Evolutionary conservation across 192 early-diverging fungal genomes (phyloP).

Genomic region (Linnemannia zychae): DNA sequence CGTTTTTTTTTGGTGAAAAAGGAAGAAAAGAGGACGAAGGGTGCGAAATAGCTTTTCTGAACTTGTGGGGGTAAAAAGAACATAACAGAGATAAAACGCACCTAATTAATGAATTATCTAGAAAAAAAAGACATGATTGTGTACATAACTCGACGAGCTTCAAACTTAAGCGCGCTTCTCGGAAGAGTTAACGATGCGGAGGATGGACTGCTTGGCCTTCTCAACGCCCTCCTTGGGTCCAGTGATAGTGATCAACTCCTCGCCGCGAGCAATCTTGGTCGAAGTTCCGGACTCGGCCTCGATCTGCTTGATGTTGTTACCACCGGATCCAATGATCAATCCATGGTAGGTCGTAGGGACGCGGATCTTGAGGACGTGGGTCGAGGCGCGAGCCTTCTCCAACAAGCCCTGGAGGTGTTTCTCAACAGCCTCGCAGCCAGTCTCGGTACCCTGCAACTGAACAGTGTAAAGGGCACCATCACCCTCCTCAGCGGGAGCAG

Average conservation of each 20-base stretch:
- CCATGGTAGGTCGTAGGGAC: slow-evolving; percentile 49
- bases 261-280: slow-evolving; percentile 76
- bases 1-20: not conserved
- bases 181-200: slow-evolving; percentile 64
- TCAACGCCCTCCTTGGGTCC: slow-evolving; percentile 70
- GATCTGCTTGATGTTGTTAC: slow-evolving; percentile 84
- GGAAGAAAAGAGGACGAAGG: not conserved
- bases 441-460: slow-evolving; percentile 49
- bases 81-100: not conserved
- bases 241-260: slow-evolving; percentile 62
- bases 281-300: slow-evolving; percentile 78
- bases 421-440: slow-evolving; percentile 46
- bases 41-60: not conserved
- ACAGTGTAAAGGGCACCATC: slow-evolving; percentile 41
- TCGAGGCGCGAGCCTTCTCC: slow-evolving; percentile 45
- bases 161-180: slow-evolving; percentile 37
- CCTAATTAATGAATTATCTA: slow-evolving; percentile 8
- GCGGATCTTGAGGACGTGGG: slow-evolving; percentile 46
- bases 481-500: slow-evolving; percentile 19
- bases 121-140: not conserved
- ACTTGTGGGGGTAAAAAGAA: not conserved
- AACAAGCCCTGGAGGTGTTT: slow-evolving; percentile 32
- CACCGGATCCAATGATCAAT: slow-evolving; percentile 83
- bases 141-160: not conserved
- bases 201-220: slow-evolving; percentile 67